A percentile compares a stretch with the other conserved stretches of the same genome.
Conservation (phyloP, 129 eudicot species). For the Calendula officinalis region DNA sequence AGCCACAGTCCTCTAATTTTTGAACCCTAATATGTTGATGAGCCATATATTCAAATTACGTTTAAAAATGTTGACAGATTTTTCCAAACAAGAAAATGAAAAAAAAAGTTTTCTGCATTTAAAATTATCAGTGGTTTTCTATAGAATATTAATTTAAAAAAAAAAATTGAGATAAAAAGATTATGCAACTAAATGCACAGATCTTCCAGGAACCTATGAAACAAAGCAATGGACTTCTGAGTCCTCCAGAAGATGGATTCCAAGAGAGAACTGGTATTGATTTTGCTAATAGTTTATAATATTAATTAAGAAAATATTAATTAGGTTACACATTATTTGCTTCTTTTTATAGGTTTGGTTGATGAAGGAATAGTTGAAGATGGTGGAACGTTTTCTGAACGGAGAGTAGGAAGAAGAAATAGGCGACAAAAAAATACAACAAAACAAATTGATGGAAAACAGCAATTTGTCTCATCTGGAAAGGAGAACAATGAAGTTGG, state of each 20-base stretch:
- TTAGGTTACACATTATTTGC: not conserved
- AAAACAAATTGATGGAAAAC: conserved; percentile 46
- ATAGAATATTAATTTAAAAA: too few relatives aligned
- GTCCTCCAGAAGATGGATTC: conserved; percentile 39
- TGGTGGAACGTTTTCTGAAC: conserved; percentile 44
- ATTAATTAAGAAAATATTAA: not conserved
- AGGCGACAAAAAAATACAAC: conserved; percentile 56
- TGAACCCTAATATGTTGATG: too few relatives aligned
- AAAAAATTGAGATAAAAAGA: not conserved
- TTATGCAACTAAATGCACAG: not conserved
- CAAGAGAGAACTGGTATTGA: conserved; percentile 37
- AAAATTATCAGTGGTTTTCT: too few relatives aligned
- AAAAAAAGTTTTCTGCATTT: too few relatives aligned
- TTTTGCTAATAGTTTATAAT: conserved; percentile 2
- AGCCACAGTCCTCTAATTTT: too few relatives aligned
- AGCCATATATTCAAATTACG: too few relatives aligned
- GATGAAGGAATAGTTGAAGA: conserved; percentile 39
- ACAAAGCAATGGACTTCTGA: conserved; percentile 41
- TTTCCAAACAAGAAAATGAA: too few relatives aligned
- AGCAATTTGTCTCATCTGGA: conserved; percentile 41
- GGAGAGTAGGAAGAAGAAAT: conserved; percentile 61
- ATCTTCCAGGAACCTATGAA: conserved; percentile 40
- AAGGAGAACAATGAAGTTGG: conserved; percentile 50
- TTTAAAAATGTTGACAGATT: too few relatives aligned
- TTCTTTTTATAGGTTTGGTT: conserved; percentile 40